phyloP scores from a whole-genome alignment of 129 eudicot genomes.

The Centella asiatica region DNA sequence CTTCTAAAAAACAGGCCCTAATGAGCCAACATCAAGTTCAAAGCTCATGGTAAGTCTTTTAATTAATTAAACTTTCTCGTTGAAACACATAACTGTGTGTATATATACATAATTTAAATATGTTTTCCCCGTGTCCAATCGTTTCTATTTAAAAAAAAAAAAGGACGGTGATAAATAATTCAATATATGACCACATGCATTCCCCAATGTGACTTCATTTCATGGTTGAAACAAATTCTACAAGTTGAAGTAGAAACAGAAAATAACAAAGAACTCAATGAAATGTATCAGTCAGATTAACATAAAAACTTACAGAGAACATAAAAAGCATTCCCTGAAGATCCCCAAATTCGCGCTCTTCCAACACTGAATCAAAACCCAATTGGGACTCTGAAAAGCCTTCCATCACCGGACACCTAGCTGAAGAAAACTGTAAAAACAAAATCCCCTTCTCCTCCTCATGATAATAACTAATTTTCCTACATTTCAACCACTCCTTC shows the following conservation, averaged over 20 bases:
- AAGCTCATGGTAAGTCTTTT: not conserved
- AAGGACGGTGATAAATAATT: not conserved
- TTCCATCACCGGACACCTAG: constrained; percentile 35
- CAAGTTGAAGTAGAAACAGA: not conserved
- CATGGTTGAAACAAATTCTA: not conserved
- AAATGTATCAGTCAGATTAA: not conserved
- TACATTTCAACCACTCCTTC: constrained; percentile 42
- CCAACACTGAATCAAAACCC: constrained; percentile 50
- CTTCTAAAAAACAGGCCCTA: too few species aligned
- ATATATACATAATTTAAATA: too few species aligned
- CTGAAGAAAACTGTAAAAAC: constrained; percentile 52
- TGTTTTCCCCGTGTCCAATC: too few species aligned
- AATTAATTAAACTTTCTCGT: too few species aligned
- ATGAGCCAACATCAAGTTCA: too few species aligned
- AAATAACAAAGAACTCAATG: not conserved
- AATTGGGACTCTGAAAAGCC: constrained; percentile 16
- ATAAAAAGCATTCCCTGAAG: constrained; percentile 83
- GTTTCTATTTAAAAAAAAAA: too few species aligned
- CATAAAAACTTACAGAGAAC: constrained; percentile 63
- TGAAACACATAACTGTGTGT: too few species aligned
- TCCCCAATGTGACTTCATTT: not conserved
- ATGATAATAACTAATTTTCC: constrained; percentile 51
- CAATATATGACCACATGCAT: not conserved
- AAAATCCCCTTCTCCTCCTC: constrained; percentile 58
- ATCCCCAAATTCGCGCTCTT: constrained; percentile 64